Conservation (phyloP, 495 filamentous ascomycete species). For the Cercophora sp. region DNA sequence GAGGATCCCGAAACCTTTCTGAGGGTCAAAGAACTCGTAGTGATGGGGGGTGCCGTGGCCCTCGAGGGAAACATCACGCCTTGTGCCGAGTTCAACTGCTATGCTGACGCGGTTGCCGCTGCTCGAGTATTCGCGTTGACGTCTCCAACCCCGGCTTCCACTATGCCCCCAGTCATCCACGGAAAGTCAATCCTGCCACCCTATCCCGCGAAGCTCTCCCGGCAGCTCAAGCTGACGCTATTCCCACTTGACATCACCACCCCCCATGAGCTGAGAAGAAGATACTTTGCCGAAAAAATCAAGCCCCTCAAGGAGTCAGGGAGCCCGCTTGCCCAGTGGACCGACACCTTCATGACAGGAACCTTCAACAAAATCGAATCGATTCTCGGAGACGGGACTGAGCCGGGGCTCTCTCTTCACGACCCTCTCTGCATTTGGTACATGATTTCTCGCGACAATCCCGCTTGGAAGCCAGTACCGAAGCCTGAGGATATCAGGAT, state of each 20-base stretch:
- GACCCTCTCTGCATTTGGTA: slow-evolving; percentile 91
- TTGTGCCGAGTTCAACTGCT: slow-evolving; percentile 78
- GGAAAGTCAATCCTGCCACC: slow-evolving; percentile 47
- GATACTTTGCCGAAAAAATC: slow-evolving; percentile 55
- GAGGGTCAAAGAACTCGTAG: slow-evolving; percentile 79
- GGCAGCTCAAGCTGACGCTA: slow-evolving; percentile 66
- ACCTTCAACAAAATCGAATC: slow-evolving; percentile 74
- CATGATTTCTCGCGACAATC: slow-evolving; percentile 56
- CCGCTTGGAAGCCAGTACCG: slow-evolving; percentile 45
- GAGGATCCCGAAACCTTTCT: slow-evolving; percentile 84
- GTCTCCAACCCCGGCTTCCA: slow-evolving; percentile 63
- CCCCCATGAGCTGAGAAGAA: slow-evolving; percentile 61
- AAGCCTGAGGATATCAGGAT: slow-evolving; percentile 71
- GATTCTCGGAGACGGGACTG: slow-evolving; percentile 48
- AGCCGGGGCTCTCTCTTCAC: slow-evolving; percentile 68
- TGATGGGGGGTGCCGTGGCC: slow-evolving; percentile 93
- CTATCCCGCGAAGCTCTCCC: slow-evolving; percentile 64
- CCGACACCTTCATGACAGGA: slow-evolving; percentile 66
- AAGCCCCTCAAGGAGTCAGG: slow-evolving; percentile 45
- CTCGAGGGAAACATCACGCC: slow-evolving; percentile 78
- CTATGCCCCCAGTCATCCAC: slow-evolving; percentile 58
- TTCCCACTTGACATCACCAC: slow-evolving; percentile 91
- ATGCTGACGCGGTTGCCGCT: slow-evolving; percentile 76
- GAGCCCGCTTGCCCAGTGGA: slow-evolving; percentile 83
- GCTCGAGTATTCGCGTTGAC: slow-evolving; percentile 89